A percentile compares a stretch with the other conserved stretches of the same genome.
Evolutionary conservation across 1,284 basidiomycete genomes (phyloP).

Genomic region (Cryptococcus sp.): DNA sequence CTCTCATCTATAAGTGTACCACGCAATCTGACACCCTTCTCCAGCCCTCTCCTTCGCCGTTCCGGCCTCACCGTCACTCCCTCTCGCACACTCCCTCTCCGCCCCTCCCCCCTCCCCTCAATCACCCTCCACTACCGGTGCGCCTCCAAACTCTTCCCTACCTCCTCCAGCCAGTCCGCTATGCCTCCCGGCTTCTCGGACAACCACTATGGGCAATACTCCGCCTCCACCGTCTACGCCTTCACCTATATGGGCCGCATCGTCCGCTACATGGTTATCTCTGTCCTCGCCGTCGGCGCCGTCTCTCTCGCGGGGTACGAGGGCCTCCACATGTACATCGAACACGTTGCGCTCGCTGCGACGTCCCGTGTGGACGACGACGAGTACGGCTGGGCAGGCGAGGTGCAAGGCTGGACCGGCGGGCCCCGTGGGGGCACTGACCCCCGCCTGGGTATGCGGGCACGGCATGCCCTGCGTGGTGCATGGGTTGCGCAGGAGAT

Average conservation of each 20-base stretch:
- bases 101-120: not conserved
- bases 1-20: too few relatives aligned
- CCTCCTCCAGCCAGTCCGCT: not conserved
- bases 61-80: not conserved
- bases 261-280: slow-evolving; percentile 36
- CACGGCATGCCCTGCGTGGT: slow-evolving; percentile 63
- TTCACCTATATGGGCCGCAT: slow-evolving; percentile 37
- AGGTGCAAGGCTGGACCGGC: slow-evolving; percentile 71
- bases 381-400: slow-evolving; percentile 69
- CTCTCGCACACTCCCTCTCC: not conserved
- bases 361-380: slow-evolving; percentile 52
- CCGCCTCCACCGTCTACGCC: slow-evolving; percentile 44
- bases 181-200: slow-evolving; percentile 1
- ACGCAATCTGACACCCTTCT: too few relatives aligned
- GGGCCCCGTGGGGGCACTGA: slow-evolving; percentile 68
- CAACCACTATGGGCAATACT: slow-evolving; percentile 32
- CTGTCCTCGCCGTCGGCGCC: slow-evolving; percentile 39
- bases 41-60: not conserved
- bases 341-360: slow-evolving; percentile 59
- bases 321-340: slow-evolving; percentile 66
- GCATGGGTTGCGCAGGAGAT: slow-evolving; percentile 75
- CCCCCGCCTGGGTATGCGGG: slow-evolving; percentile 62
- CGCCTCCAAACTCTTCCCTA: not conserved
- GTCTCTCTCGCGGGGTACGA: slow-evolving; percentile 56
- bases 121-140: too few relatives aligned